phyloP scores from a whole-genome alignment of 306 rosid species.

The Cajanus cajan region DNA sequence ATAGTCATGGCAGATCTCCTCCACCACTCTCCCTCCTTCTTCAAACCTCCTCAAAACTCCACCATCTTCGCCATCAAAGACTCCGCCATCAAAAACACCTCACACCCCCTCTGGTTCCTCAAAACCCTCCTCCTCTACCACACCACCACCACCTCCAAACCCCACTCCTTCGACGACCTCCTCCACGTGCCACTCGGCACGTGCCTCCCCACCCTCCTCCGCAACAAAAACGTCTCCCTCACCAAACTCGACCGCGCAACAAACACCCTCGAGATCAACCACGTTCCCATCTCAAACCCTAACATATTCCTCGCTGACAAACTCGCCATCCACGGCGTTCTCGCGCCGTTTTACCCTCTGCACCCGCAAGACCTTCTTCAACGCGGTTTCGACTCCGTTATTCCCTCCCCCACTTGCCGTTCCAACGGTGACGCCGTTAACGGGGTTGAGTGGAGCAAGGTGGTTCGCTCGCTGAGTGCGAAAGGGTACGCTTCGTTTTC shows the following conservation, averaged over 20 bases:
- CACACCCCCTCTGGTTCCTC: slow-evolving; percentile 60
- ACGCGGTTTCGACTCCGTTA: slow-evolving; percentile 31
- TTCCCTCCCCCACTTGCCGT: slow-evolving; percentile 41
- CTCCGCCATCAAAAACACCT: slow-evolving; percentile 34
- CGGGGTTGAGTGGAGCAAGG: slow-evolving; percentile 47
- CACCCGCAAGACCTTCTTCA: slow-evolving; percentile 27
- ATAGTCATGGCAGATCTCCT: slow-evolving; percentile 57
- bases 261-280: slow-evolving; percentile 55
- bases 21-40: slow-evolving; percentile 57
- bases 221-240: slow-evolving; percentile 39
- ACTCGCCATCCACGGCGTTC: slow-evolving; percentile 66
- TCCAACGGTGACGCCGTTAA: slow-evolving; percentile 14
- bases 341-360: slow-evolving; percentile 50
- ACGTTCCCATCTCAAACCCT: slow-evolving; percentile 55
- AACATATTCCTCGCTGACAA: slow-evolving; percentile 48
- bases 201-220: slow-evolving; percentile 54
- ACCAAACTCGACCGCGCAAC: slow-evolving; percentile 37
- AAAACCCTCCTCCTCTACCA: slow-evolving; percentile 50
- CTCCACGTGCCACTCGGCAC: slow-evolving; percentile 28
- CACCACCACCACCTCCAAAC: slow-evolving; percentile 12
- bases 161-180: slow-evolving; percentile 30
- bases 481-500: slow-evolving; percentile 55
- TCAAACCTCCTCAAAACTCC: slow-evolving; percentile 36
- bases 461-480: slow-evolving; percentile 51
- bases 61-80: slow-evolving; percentile 44